Evolutionary conservation across 1,284 basidiomycete genomes (phyloP), one percentile per base, ranked within the genome.

Genomic region (Pyrrhoderma lamaoense): DNA sequence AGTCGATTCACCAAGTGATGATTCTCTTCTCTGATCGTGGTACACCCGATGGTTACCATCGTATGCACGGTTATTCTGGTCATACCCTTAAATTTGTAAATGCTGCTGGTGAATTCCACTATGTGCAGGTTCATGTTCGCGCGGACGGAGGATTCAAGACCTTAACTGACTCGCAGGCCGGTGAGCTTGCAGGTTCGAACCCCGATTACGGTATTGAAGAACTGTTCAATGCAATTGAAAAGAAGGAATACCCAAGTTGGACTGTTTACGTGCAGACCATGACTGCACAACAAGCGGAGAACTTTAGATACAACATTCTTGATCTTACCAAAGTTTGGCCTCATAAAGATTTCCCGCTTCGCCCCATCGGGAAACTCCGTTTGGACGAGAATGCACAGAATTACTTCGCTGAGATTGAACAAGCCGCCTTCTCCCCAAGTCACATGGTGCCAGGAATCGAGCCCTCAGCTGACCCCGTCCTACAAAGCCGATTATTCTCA

Each of bases 261-360:
- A 85, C 80, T 5, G 81, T 87, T 56, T 85, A 80, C 62, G 73
- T 90, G 81, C 90, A 94, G 84, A 89, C 83, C 22, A 93, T 93
- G 90, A 93, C 90, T 0, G 72, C 82, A 2, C 75, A 86, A 61
- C 86, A 96, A 71, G 93, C 93, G n/a, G 89, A 93, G 72, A 75
- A 79, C 46, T 92, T 89, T 76, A 82, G 88, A 57, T 88, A 90
- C 76, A 91, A 88, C 65, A 71, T 92, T 54, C 81, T 94, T 59
- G 93, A 96, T 67, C 71, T 96, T 49, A 96, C 93, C 56, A 95
- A 96, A 68, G 71, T 91, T 59, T 93, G 90, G 89, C 76, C 89
- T 8, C 90, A 92, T 65, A 65, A 65, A 45, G 82, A 95, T 25
- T 94, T 74, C 76, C 93, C 93, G n/a, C 76, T 95, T 51, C 82